Conservation (phyloP, 1,284 basidiomycete species). For the Athelia psychrophila region DNA sequence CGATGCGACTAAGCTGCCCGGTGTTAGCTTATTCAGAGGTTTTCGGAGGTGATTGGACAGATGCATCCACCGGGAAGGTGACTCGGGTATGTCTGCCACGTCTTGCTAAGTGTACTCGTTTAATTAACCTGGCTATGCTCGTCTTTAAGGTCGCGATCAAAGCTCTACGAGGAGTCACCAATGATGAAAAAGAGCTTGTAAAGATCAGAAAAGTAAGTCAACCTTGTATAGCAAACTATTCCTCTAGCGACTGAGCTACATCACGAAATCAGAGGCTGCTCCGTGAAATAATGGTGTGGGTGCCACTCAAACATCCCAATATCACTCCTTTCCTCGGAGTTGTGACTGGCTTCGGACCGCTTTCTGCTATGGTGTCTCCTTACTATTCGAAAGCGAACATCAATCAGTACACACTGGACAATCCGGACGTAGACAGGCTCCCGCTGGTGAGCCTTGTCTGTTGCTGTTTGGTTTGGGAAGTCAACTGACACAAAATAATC, state of each 20-base stretch:
- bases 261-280: neutral
- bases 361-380: conserved; percentile 14
- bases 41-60: neutral
- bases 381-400: conserved; percentile 16
- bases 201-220: neutral
- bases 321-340: neutral
- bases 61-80: neutral
- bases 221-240: too few relatives aligned
- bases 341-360: neutral
- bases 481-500: neutral
- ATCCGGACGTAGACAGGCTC: conserved; percentile 11
- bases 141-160: neutral
- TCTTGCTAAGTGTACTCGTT: neutral
- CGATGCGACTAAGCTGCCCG: neutral
- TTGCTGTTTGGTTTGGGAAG: too few relatives aligned
- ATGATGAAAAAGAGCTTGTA: neutral
- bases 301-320: neutral
- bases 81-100: neutral
- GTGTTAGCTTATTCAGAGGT: neutral
- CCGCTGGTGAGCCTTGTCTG: conserved; percentile 11
- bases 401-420: conserved; percentile 11
- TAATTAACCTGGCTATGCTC: neutral
- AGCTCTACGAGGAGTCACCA: neutral
- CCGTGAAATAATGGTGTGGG: neutral
- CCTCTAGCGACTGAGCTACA: too few relatives aligned